Conservation (phyloP, 805 yeast species). For the Wickerhamiella brachini region DNA sequence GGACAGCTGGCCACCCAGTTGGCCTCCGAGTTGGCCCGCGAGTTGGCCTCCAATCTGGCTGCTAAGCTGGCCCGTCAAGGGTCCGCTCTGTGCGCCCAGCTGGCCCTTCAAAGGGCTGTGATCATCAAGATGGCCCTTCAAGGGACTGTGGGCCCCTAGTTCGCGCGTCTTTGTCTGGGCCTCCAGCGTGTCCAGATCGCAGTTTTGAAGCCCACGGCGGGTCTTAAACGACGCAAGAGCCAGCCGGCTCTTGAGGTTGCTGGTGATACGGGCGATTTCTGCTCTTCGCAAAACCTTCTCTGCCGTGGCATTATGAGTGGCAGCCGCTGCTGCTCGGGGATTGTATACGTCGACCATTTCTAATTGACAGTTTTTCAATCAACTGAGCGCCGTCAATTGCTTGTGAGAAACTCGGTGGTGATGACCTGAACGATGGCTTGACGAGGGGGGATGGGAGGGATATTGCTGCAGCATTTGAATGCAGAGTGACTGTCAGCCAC, state of each 20-base stretch:
- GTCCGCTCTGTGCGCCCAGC: neutral
- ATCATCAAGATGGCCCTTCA: no score
- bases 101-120: no score
- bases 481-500: neutral
- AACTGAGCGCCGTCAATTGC: neutral
- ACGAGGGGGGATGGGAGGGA: neutral
- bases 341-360: neutral
- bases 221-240: constrained; percentile 31
- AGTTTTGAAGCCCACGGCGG: constrained; percentile 27
- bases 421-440: neutral
- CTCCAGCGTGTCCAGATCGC: constrained; percentile 25
- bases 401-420: neutral
- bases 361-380: neutral
- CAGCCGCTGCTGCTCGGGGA: neutral
- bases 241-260: constrained; percentile 29
- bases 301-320: constrained; percentile 10
- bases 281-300: constrained; percentile 30
- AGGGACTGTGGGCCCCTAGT: no score
- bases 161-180: constrained; percentile 13
- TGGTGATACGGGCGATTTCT: constrained; percentile 29
- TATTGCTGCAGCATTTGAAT: neutral
- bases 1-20: neutral
- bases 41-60: no score
- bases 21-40: neutral
- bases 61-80: neutral